A percentile compares a stretch with the other conserved stretches of the same genome.
Evolutionary conservation across 768 basidiomycete genomes (phyloP).

Genomic region (Tulasnella sp.): DNA sequence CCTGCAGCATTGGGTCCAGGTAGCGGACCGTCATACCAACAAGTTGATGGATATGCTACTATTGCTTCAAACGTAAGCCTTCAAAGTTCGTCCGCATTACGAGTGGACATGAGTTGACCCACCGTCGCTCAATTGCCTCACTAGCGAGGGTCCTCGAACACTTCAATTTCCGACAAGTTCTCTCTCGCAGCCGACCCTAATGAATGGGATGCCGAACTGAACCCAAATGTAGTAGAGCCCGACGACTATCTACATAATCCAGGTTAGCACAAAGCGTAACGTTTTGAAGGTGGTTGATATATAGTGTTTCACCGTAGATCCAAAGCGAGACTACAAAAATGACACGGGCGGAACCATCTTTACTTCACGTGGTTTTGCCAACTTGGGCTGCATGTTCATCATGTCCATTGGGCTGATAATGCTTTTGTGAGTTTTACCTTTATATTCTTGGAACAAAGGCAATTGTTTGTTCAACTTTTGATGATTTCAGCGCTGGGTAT

Average conservation of each 20-base stretch:
- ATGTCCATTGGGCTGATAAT: conserved; percentile 35
- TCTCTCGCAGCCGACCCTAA: conserved; percentile 61
- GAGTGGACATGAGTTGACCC: too few relatives aligned
- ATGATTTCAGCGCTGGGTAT: conserved; percentile 46
- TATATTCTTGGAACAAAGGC: background rate
- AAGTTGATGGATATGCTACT: too few relatives aligned
- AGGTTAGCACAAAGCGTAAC: too few relatives aligned
- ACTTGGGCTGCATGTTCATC: conserved; percentile 54
- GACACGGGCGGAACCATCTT: conserved; percentile 48
- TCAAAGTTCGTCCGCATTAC: too few relatives aligned
- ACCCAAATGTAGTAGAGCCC: conserved; percentile 41
- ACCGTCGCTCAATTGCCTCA: too few relatives aligned
- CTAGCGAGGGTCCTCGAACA: background rate
- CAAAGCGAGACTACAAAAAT: conserved; percentile 43
- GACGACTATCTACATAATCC: conserved; percentile 68
- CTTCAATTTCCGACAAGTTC: conserved; percentile 34
- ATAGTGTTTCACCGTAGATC: too few relatives aligned
- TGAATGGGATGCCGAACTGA: conserved; percentile 57
- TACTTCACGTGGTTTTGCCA: conserved; percentile 55
- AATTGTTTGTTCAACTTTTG: background rate
- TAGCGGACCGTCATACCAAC: too few relatives aligned
- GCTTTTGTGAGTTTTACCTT: conserved; percentile 30
- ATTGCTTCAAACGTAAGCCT: too few relatives aligned
- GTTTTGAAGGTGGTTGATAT: too few relatives aligned
- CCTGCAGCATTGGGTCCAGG: too few relatives aligned